Conservation (phyloP, 2,329 filamentous ascomycete genomes). For the Rugonectria rugulosa region DNA sequence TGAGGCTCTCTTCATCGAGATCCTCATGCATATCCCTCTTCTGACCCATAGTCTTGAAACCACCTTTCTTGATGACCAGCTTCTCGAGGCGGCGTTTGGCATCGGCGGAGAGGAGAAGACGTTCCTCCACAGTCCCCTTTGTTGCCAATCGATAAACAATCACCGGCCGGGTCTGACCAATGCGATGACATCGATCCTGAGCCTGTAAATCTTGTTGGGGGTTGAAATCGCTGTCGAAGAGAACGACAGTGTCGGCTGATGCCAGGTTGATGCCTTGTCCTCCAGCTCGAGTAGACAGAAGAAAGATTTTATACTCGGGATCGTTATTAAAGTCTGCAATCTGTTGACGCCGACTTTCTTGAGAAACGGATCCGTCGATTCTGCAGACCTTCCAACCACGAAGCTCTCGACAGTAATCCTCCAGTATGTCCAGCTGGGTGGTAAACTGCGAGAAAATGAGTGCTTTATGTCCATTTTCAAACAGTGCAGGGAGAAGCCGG, state of each 20-base stretch:
- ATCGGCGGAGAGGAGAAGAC: slow-evolving; percentile 84
- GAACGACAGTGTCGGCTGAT: slow-evolving; percentile 87
- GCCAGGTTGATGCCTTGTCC: slow-evolving; percentile 96
- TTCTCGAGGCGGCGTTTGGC: slow-evolving; percentile 93
- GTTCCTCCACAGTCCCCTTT: slow-evolving; percentile 90
- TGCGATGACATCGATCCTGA: slow-evolving; percentile 93
- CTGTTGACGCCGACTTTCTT: slow-evolving; percentile 72
- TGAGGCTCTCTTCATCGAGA: slow-evolving; percentile 68
- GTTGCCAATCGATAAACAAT: slow-evolving; percentile 94
- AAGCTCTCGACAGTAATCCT: slow-evolving; percentile 82
- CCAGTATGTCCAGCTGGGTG: slow-evolving; percentile 88
- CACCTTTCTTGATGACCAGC: slow-evolving; percentile 92
- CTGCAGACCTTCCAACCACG: slow-evolving; percentile 84
- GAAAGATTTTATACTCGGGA: slow-evolving; percentile 74
- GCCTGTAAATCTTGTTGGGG: slow-evolving; percentile 97
- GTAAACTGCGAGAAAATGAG: slow-evolving; percentile 98
- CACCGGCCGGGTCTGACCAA: slow-evolving; percentile 91
- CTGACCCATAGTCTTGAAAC: slow-evolving; percentile 75
- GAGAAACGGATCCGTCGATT: slow-evolving; percentile 87
- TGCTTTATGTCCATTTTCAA: slow-evolving; percentile 82
- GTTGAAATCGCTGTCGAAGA: slow-evolving; percentile 92
- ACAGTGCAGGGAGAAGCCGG: slow-evolving; percentile 78
- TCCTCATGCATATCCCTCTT: slow-evolving; percentile 62
- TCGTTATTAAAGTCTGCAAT: slow-evolving; percentile 78
- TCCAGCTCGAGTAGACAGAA: slow-evolving; percentile 89